Evolutionary conservation across 139 green algal genomes (phyloP), one percentile per base, ranked within the genome.

Genomic region (Ulvella scutata): DNA sequence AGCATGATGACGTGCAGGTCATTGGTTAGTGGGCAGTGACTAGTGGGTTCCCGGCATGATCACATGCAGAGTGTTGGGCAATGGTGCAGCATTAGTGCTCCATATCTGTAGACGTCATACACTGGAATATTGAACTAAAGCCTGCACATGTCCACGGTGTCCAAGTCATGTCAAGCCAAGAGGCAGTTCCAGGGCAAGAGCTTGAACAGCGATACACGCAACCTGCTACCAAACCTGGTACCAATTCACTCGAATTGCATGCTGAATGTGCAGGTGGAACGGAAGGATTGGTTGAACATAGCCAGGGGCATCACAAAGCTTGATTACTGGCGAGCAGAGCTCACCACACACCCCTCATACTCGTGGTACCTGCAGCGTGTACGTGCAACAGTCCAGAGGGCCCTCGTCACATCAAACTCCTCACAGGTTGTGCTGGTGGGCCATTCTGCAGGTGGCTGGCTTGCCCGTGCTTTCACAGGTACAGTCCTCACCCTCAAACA

Each of bases 401-500:
- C 88, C 10, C 74, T 85, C 21, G 35, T 72, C 10, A n/a, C 34
- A 36, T 34, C 51, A 26, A 26, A 35, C 39, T 4, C 20, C 67
- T 37, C 13, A 26, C 81, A 86, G 72, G 86, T 88, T 35, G 72
- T 81, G 21, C 40, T 92, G 28, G 77, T 92, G 6, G 79, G 79
- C 20, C 87, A 92, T 73, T 85, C 77, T 33, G 88, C 88, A 3
- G 88, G 88, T 31, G 88, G 88, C 44, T 92, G 88, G 86, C 79
- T 92, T 59, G 88, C 76, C 3, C 74, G 88, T 0, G 86, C 86
- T 2, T 90, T 85, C 78, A 33, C 89, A 7, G 87, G 43, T n/a
- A n/a, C n/a, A n/a, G 1, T 75, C 84, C 26, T 43, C 40, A 4
- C 36, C 75, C 44, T 83, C 82, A 75, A 74, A 39, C 35, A 37